phyloP scores from a whole-genome alignment of 2,329 filamentous ascomycete species.

The Westerdykella sp. region DNA sequence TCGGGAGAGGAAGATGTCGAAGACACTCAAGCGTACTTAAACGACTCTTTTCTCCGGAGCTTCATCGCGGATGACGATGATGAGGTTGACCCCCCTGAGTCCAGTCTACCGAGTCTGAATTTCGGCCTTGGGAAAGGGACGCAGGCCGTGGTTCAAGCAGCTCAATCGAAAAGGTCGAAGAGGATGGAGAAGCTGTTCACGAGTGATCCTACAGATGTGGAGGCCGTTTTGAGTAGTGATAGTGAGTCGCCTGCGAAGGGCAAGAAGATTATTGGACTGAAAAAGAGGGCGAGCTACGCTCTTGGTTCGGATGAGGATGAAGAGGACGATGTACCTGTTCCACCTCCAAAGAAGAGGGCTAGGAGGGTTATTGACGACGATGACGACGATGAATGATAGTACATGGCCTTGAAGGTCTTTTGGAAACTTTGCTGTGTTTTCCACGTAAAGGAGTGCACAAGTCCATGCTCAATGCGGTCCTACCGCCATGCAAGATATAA shows the following conservation, averaged over 20 bases:
- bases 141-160: slow-evolving; percentile 27
- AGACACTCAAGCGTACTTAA: slow-evolving; percentile 37
- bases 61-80: slow-evolving; percentile 44
- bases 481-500: too few relatives aligned
- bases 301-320: slow-evolving; percentile 19
- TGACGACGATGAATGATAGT: slow-evolving; percentile 19
- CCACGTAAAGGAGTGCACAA: too few relatives aligned
- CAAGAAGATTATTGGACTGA: slow-evolving; percentile 6
- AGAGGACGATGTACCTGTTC: slow-evolving; percentile 11
- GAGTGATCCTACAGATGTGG: slow-evolving; percentile 29
- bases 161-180: slow-evolving; percentile 12
- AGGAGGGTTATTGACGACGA: slow-evolving; percentile 29
- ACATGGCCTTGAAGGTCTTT: neutral
- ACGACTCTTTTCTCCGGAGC: slow-evolving; percentile 42
- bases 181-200: slow-evolving; percentile 31
- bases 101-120: slow-evolving; percentile 27
- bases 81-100: slow-evolving; percentile 24
- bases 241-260: slow-evolving; percentile 15
- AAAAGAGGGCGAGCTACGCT: slow-evolving; percentile 14
- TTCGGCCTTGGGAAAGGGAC: slow-evolving; percentile 26
- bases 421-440: neutral
- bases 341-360: slow-evolving; percentile 14
- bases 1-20: slow-evolving; percentile 32
- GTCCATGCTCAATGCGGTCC: too few relatives aligned
- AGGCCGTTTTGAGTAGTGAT: slow-evolving; percentile 31